Base-by-base conservation (phyloP, 108 stramenopile species). In the Skeletonema costatum region DNA sequence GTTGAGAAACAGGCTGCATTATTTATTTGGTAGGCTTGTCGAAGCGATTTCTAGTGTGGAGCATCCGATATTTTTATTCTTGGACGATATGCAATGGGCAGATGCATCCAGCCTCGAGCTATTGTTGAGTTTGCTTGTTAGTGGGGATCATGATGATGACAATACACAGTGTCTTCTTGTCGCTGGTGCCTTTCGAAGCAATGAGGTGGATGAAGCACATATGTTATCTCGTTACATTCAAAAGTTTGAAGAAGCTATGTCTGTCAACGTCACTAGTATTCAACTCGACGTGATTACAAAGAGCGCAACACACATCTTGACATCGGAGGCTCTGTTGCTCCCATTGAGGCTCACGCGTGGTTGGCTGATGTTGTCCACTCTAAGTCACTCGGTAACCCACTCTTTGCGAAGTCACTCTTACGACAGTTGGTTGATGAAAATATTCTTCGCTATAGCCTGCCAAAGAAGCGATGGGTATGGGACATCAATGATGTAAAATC, bases 1-100 rank as follows among this genome's bases (percentile, higher is more conserved):
- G 5, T 19, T 51, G 19, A 51, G 50, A 19, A 51, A 51, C 50
- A 51, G 50, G 17, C 50, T 51, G 50, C 64, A 65, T 39, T 36
- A 65, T 65, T 35, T 35, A 38, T 36, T 65, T 65, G 64, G 33
- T 65, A 36, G 13, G 21, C 13, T 60, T 33, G 32, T 69, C 19
- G 58, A 25, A 12, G 56, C 68, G 11, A 69, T 69, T 58, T 69
- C 68, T 5, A 69, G 56, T 60, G 58, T 29, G 14, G 58, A 56
- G 13, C 51, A 30, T 31, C 68, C 68, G 58, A 69, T 69, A 19
- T 17, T 69, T 13, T 14, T 69, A 0, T 69, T 69, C 48, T 69
- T 69, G 21, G 68, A 69, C 19, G 68, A 69, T 56, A 1, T 60
- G 21, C 68, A 69, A 60, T 69, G 68, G 68, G 64, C 36, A 39